Conservation (phyloP, 148 eudicot species). For the Chenopodium album region DNA sequence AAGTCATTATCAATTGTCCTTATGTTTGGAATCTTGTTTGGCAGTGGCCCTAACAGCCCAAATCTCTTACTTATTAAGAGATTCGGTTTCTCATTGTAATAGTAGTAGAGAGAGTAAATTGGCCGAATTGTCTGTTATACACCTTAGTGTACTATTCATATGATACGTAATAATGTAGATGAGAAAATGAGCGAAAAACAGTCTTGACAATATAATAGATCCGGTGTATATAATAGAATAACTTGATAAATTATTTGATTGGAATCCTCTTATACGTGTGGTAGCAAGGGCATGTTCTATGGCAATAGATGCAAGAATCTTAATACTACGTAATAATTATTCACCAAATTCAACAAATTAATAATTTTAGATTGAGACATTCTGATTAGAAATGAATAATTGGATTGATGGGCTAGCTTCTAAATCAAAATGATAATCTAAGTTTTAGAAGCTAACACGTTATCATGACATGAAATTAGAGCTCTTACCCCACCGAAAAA, state of each 20-base stretch:
- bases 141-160: too few species aligned
- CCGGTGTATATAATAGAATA: too few species aligned
- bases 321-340: background rate
- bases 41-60: slow-evolving; percentile 5
- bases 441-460: background rate
- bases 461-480: background rate
- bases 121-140: too few species aligned
- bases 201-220: too few species aligned
- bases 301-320: too few species aligned
- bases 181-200: too few species aligned
- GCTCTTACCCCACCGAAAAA: background rate
- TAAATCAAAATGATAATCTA: background rate
- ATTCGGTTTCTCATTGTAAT: background rate
- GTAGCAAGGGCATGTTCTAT: background rate
- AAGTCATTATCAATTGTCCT: background rate
- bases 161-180: too few species aligned
- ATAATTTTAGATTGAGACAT: background rate
- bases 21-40: slow-evolving; percentile 17
- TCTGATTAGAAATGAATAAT: background rate
- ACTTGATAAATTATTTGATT: background rate
- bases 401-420: background rate
- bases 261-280: background rate
- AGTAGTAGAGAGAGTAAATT: background rate
- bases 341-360: background rate
- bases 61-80: background rate